These are phyloP conservation scores for Gliomastix tumulicola DNA, from an alignment of 2,329 filamentous ascomycete genomes.

Conservation along the genomic window DNA sequence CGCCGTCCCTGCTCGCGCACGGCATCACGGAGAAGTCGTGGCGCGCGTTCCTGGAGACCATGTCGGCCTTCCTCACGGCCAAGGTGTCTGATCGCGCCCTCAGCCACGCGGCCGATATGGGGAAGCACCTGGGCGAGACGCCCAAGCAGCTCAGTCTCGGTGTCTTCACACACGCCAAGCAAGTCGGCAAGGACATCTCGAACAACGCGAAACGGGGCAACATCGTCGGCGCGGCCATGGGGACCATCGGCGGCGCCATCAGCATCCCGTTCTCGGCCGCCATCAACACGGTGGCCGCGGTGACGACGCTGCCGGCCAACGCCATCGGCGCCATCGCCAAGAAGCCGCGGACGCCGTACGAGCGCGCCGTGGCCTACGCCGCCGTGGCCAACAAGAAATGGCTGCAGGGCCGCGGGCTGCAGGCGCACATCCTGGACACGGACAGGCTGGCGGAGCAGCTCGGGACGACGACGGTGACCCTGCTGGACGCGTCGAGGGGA, in stretches of 20 bases:
- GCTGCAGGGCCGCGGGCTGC: conserved; percentile 28
- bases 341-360: conserved; percentile 30
- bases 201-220: conserved; percentile 29
- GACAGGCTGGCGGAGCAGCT: conserved; percentile 18
- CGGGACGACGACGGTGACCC: conserved; percentile 20
- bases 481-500: conserved; percentile 30
- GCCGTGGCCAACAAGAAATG: conserved; percentile 34
- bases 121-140: conserved; percentile 21
- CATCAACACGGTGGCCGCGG: conserved; percentile 24
- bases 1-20: conserved; percentile 25
- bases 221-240: conserved; percentile 26
- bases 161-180: conserved; percentile 25
- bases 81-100: conserved; percentile 35
- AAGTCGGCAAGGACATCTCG: conserved; percentile 24
- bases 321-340: conserved; percentile 22
- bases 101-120: conserved; percentile 33
- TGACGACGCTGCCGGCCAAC: conserved; percentile 21
- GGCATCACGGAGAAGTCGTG: conserved; percentile 27
- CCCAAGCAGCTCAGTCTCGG: conserved; percentile 27
- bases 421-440: conserved; percentile 26
- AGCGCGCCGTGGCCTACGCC: conserved; percentile 32
- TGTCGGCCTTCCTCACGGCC: conserved; percentile 38
- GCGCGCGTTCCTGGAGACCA: conserved; percentile 25
- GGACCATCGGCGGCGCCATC: conserved; percentile 27
- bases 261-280: conserved; percentile 29